Base-by-base conservation (phyloP, 2,329 filamentous ascomycete species). In the Aspergillus oerlinghausenensis region DNA sequence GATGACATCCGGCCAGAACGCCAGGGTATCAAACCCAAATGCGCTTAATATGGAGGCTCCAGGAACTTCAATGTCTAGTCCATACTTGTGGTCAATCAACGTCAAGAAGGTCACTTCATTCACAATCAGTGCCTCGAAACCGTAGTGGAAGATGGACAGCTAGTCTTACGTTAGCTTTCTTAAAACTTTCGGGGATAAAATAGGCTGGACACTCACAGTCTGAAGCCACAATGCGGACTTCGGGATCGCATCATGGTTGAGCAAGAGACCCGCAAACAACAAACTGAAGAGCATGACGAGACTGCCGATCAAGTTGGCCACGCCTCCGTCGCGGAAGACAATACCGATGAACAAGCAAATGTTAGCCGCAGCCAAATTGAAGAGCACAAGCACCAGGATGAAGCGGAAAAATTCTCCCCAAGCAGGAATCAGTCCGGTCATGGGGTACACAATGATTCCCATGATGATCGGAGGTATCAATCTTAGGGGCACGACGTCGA, bases 331-430 rank as follows among this genome's bases (percentile, higher is more conserved):
- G 67, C 89, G 90, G 81, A 95, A 96, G 7, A 97, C 84, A 58
- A 99, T 96, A 62, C 94, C 94, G 65, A 99, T 95, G 71, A 97
- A 97, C 7, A 99, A 81, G 71, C 92, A 97, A 59, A 99, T 94
- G 35, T 89, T 89, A 0, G 94, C 90, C 0, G 94, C 93, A 0
- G 94, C 93, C 28, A 99, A 81, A 72, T 99, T 99, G 81, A 99
- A 99, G 21, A 99, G 82, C 0, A 97, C 90, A 48, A 99, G 80
- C 54, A 97, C 90, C 3, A 97, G 79, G 63, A 97, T 84, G 70
- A 99, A 99, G 63, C 89, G 91, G 71, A 93, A 83, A 74, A 99
- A 99, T 69, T 96, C 89, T 1, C 84, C 78, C 71, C 85, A 87
- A 55, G 92, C 88, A 0, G 94, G 84, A 23, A 95, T 87, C 14